Percentiles rank a stretch among this genome's conserved stretches.
Conservation (phyloP, 2,329 filamentous ascomycete genomes). For the Cladophialophora bantiana region DNA sequence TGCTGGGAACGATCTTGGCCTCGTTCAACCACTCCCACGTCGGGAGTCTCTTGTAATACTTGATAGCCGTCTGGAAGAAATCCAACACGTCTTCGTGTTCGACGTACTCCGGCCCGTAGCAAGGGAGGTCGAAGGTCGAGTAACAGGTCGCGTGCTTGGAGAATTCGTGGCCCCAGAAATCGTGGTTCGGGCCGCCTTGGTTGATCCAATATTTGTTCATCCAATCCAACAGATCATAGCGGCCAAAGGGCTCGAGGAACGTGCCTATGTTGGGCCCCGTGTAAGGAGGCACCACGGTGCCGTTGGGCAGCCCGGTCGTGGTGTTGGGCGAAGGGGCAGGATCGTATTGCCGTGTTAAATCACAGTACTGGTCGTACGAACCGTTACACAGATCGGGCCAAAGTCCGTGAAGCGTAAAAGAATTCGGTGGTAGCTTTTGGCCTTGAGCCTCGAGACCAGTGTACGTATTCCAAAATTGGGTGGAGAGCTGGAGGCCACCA, state of each 20-base stretch:
- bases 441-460: constrained; percentile 65
- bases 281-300: constrained; percentile 63
- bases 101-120: constrained; percentile 66
- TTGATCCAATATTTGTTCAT: constrained; percentile 73
- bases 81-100: constrained; percentile 67
- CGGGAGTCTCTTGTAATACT: constrained; percentile 65
- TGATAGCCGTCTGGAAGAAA: constrained; percentile 67
- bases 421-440: constrained; percentile 61
- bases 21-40: constrained; percentile 67
- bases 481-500: constrained; percentile 67
- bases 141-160: constrained; percentile 73
- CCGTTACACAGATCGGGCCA: constrained; percentile 65
- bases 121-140: constrained; percentile 69
- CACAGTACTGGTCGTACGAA: constrained; percentile 72
- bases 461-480: constrained; percentile 71
- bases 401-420: constrained; percentile 42
- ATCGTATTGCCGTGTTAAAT: constrained; percentile 68
- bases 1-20: constrained; percentile 64
- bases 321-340: constrained; percentile 68
- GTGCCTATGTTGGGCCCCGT: constrained; percentile 64
- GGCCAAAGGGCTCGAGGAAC: constrained; percentile 65
- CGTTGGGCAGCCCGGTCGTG: constrained; percentile 61
- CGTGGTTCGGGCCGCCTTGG: constrained; percentile 61
- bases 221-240: constrained; percentile 66
- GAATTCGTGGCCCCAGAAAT: constrained; percentile 73